A percentile compares a stretch with the other conserved stretches of the same genome.
Conservation (phyloP, 495 filamentous ascomycete species). For the Niebla homalea region DNA sequence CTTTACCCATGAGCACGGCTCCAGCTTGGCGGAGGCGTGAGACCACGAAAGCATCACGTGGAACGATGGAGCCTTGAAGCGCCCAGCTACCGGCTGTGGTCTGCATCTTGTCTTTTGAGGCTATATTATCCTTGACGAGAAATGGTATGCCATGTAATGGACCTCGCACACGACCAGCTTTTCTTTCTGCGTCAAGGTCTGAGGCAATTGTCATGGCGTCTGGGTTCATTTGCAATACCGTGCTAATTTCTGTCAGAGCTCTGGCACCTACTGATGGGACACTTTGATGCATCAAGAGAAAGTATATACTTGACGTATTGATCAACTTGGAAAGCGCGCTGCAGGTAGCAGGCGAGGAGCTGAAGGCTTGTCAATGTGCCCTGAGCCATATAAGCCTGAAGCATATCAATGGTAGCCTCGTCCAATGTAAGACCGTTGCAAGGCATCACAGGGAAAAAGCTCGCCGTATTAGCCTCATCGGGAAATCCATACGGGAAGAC, state of each 20-base stretch:
- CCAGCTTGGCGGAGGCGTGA: constrained; percentile 47
- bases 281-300: background rate
- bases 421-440: constrained; percentile 50
- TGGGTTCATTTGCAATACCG: constrained; percentile 49
- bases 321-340: constrained; percentile 40
- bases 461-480: constrained; percentile 14
- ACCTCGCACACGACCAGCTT: constrained; percentile 38
- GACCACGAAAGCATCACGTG: constrained; percentile 52
- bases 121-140: constrained; percentile 64
- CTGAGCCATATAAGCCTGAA: constrained; percentile 31
- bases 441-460: constrained; percentile 49
- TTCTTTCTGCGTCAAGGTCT: constrained; percentile 43
- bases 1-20: constrained; percentile 56
- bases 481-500: no score
- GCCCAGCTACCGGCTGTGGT: constrained; percentile 48
- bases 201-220: constrained; percentile 44
- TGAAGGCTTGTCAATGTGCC: constrained; percentile 35
- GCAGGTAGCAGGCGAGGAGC: constrained; percentile 38
- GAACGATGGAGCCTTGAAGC: constrained; percentile 49
- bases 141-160: constrained; percentile 62
- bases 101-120: constrained; percentile 54
- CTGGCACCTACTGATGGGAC: background rate
- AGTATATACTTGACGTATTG: constrained; percentile 42
- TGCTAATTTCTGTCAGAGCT: constrained; percentile 18
- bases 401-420: constrained; percentile 46